Evolutionary conservation across 768 basidiomycete genomes (phyloP).

Genomic region (Phylloporus rhodoxanthus): DNA sequence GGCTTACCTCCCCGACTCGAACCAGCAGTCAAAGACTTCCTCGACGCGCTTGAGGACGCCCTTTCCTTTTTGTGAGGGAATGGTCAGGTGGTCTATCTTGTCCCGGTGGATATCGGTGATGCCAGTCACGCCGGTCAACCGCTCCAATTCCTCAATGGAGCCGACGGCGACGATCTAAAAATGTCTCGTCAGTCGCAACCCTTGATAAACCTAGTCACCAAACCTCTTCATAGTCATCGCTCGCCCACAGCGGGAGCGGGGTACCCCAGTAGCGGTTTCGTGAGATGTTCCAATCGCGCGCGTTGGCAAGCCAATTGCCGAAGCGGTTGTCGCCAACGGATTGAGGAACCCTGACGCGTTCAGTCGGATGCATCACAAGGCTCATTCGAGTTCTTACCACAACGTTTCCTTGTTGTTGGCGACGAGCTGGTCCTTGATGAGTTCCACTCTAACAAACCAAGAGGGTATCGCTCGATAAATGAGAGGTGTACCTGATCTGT

Average conservation of each 20-base stretch:
- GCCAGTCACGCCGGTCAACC: slow-evolving; percentile 73
- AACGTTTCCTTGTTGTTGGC: slow-evolving; percentile 84
- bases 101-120: slow-evolving; percentile 92
- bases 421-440: slow-evolving; percentile 80
- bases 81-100: slow-evolving; percentile 92
- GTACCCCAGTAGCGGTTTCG: slow-evolving; percentile 99
- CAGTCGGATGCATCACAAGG: slow-evolving; percentile 1
- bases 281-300: slow-evolving; percentile 99
- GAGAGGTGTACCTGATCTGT: slow-evolving; percentile 88
- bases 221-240: slow-evolving; percentile 86
- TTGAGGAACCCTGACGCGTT: slow-evolving; percentile 76
- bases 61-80: slow-evolving; percentile 86
- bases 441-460: slow-evolving; percentile 92
- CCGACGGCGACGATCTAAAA: slow-evolving; percentile 74
- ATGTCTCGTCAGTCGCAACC: neutral
- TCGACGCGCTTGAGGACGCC: slow-evolving; percentile 85
- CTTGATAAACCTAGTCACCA: neutral
- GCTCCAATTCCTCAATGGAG: slow-evolving; percentile 84
- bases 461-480: slow-evolving; percentile 93
- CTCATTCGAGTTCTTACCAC: slow-evolving; percentile 50
- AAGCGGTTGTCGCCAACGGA: slow-evolving; percentile 87
- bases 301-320: slow-evolving; percentile 95
- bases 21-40: slow-evolving; percentile 99
- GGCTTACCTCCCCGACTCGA: slow-evolving; percentile 92
- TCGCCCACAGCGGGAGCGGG: slow-evolving; percentile 93